Evolutionary conservation across 2,329 filamentous ascomycete species (phyloP).

Genomic region (Aspergillus chevalieri): DNA sequence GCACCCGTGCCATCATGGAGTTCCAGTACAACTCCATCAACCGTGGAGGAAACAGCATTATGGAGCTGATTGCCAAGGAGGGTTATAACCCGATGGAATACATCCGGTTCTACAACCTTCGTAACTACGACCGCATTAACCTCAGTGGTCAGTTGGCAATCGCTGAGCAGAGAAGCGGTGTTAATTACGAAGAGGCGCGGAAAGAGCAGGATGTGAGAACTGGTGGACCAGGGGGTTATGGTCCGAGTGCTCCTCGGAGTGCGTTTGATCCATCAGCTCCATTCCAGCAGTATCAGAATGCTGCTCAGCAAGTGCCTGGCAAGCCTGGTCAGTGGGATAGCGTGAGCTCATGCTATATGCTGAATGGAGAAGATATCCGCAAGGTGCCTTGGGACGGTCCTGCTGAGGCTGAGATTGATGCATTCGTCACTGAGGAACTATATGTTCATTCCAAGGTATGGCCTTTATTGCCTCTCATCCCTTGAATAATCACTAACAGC

Average conservation of each 20-base stretch:
- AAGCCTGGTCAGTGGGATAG: conserved; percentile 62
- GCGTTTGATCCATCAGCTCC: conserved; percentile 36
- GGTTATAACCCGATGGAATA: conserved; percentile 76
- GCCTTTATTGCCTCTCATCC: background rate
- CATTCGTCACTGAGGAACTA: conserved; percentile 58
- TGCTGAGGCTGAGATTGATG: conserved; percentile 53
- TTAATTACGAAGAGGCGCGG: conserved; percentile 41
- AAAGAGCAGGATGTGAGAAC: conserved; percentile 43
- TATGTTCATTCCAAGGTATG: conserved; percentile 54
- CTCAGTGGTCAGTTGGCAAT: conserved; percentile 28
- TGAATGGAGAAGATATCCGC: conserved; percentile 63
- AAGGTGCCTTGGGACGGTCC: conserved; percentile 54
- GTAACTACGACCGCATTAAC: conserved; percentile 88
- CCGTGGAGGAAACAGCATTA: conserved; percentile 86
- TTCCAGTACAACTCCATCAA: conserved; percentile 97
- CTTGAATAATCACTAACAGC: conserved; percentile 8
- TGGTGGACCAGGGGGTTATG: conserved; percentile 38
- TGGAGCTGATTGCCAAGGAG: conserved; percentile 65
- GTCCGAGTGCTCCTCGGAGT: conserved; percentile 26
- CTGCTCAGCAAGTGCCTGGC: conserved; percentile 52
- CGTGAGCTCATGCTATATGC: conserved; percentile 77
- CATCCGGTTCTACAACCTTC: conserved; percentile 90
- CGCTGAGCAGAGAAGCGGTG: conserved; percentile 37
- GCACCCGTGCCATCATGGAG: conserved; percentile 94
- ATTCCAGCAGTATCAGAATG: conserved; percentile 68